Evolutionary conservation across 352 stramenopile species (phyloP).

Genomic region (Thraustochytrium striatum): DNA sequence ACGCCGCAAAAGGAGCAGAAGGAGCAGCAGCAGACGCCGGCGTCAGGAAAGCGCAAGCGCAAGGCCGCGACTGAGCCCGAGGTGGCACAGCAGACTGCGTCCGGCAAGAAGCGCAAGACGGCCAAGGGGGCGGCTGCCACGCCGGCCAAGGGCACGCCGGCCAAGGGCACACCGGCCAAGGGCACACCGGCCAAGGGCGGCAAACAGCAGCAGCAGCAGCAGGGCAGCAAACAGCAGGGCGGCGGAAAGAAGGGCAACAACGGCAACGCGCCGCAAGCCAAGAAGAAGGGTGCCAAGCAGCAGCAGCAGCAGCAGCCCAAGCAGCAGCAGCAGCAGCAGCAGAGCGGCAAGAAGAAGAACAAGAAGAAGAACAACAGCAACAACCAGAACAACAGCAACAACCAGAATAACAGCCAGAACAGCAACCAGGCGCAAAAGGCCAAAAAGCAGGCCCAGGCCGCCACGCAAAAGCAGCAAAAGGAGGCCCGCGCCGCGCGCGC

Average conservation of each 20-base stretch:
- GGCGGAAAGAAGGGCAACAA: background rate
- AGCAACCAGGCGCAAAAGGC: too few species aligned
- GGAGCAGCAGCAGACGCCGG: slow-evolving; percentile 30
- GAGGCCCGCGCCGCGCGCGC: background rate
- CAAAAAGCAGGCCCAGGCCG: slow-evolving; percentile 3
- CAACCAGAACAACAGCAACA: background rate
- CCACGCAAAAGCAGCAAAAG: slow-evolving; percentile 6
- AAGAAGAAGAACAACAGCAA: background rate
- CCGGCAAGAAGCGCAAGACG: background rate
- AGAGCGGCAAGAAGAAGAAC: slow-evolving; percentile 3
- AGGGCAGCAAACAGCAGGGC: background rate
- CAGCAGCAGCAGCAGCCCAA: background rate
- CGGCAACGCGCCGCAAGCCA: background rate
- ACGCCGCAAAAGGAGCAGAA: background rate
- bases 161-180: background rate
- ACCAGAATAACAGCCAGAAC: background rate
- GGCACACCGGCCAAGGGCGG: background rate
- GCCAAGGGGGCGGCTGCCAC: background rate
- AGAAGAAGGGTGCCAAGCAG: background rate
- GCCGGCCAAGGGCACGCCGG: background rate
- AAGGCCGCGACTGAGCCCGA: background rate
- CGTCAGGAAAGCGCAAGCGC: slow-evolving; percentile 5
- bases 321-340: background rate
- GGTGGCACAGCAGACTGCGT: background rate
- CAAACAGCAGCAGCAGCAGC: background rate